Evolutionary conservation across 345 rosid genomes (phyloP), one percentile per base, ranked within the genome.

Genomic region (Carallia pectinifolia): DNA sequence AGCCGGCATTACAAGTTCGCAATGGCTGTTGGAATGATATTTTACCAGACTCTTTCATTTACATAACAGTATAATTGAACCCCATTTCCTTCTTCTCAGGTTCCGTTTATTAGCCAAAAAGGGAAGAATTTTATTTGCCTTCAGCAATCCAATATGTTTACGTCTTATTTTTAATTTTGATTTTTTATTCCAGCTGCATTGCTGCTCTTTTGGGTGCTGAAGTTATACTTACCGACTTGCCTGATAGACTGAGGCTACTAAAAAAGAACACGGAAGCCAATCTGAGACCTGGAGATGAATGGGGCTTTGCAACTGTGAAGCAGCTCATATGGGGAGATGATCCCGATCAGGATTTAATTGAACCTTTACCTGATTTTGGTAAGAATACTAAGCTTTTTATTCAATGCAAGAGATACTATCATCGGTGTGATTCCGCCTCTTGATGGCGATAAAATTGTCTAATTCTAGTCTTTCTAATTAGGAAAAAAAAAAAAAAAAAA

Each of bases 271-370:
- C 87, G 10, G 83, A 88, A 64, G 64, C 87, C 68, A 94, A 89
- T 79, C 69, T 91, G 68, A 75, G 74, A 37, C 73, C 72, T 19
- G 88, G 70, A 53, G 58, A 82, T 68, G 65, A 73, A 17, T 76
- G 86, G 15, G 97, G 96, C 58, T 91, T 88, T 77, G 95, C 96
- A 4, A 27, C 40, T 17, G 93, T 87, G 70, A 67, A 78, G 76
- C 93, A 94, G 68, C 93, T 89, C 65, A 78, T 77, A 38, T 94
- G 97, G 96, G 98, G 96, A 53, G 87, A 91, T 77, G 87, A 87
- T 19, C 86, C 78, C 39, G 90, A 83, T 39, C 64, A 53, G 54
- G 91, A 86, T 54, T 64, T 88, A 84, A 58, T 91, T 56, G 80
- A 86, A 71, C 93, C 93, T 55, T 74, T 83, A 33, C 97, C 93